These are phyloP conservation scores for Albifimbria verrucaria DNA, from an alignment of 2,329 filamentous ascomycete genomes.

Conservation along the genomic window DNA sequence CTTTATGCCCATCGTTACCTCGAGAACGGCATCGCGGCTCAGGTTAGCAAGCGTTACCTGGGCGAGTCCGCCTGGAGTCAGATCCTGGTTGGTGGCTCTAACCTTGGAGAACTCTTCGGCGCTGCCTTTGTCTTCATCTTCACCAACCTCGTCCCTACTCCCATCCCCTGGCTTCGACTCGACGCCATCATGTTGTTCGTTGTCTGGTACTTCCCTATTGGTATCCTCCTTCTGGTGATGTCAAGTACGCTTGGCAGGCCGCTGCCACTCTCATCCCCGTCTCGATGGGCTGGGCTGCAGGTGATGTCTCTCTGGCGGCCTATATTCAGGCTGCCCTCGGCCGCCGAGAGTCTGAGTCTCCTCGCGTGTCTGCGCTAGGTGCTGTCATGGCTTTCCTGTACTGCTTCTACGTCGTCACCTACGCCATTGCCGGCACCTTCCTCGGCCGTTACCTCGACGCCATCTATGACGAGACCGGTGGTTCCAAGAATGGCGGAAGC, in stretches of 20 bases:
- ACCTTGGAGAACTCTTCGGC: constrained; percentile 46
- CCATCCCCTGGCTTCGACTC: constrained; percentile 47
- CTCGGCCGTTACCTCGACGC: constrained; percentile 35
- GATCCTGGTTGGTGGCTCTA: constrained; percentile 48
- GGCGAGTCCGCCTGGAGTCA: constrained; percentile 46
- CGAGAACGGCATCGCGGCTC: constrained; percentile 44
- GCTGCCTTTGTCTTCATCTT: constrained; percentile 46
- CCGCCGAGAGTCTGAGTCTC: constrained; percentile 37
- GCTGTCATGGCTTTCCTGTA: constrained; percentile 51
- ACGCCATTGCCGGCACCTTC: constrained; percentile 39
- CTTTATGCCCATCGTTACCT: constrained; percentile 49
- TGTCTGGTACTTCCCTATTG: constrained; percentile 47
- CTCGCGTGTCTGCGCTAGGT: constrained; percentile 44
- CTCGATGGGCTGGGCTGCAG: constrained; percentile 48
- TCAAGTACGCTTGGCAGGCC: constrained; percentile 33
- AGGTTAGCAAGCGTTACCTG: constrained; percentile 43
- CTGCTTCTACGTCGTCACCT: constrained; percentile 45
- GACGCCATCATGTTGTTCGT: constrained; percentile 43
- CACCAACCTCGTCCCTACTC: constrained; percentile 44
- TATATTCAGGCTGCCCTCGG: constrained; percentile 49
- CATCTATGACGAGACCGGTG: not conserved
- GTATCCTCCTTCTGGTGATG: constrained; percentile 34
- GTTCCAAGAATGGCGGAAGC: constrained; percentile 28
- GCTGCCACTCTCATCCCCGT: constrained; percentile 37
- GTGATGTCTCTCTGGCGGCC: constrained; percentile 46